A percentile compares a stretch with the other conserved stretches of the same genome.
These are phyloP conservation scores for Saccharomycopsis hybrid DNA, from an alignment of 1,139 yeast genomes.

Conservation along the genomic window DNA sequence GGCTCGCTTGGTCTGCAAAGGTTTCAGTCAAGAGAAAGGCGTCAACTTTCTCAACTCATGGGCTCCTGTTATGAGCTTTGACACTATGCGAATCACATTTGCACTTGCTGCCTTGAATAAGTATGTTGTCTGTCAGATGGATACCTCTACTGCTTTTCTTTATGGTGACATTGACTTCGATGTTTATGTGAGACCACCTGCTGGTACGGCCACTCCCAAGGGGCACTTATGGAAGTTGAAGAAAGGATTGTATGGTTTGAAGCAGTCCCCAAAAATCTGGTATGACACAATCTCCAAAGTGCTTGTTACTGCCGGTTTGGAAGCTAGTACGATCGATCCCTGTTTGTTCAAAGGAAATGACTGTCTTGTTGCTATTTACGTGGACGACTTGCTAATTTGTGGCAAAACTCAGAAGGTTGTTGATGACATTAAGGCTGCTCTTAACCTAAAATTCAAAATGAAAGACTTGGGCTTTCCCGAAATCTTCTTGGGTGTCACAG, in stretches of 20 bases:
- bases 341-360: background rate
- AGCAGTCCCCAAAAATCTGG: conserved; percentile 3
- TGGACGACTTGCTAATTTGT: conserved; percentile 4
- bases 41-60: background rate
- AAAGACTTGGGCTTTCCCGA: background rate
- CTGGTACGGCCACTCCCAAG: no score
- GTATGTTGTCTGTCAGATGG: background rate
- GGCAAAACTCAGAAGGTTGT: background rate
- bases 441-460: no score
- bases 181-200: no score
- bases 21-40: background rate
- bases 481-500: background rate
- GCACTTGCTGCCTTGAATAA: background rate
- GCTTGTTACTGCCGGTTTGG: background rate
- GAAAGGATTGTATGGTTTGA: conserved; percentile 16
- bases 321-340: conserved; percentile 1
- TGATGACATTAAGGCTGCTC: no score
- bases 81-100: background rate
- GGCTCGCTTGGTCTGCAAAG: background rate
- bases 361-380: background rate
- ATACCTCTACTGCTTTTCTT: background rate
- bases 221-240: conserved; percentile 11
- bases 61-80: background rate
- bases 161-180: background rate
- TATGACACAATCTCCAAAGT: background rate